Percentiles rank a stretch among this genome's conserved stretches.
phyloP scores from a whole-genome alignment of 805 yeast species.

The Saccharomycopsis olivae region DNA sequence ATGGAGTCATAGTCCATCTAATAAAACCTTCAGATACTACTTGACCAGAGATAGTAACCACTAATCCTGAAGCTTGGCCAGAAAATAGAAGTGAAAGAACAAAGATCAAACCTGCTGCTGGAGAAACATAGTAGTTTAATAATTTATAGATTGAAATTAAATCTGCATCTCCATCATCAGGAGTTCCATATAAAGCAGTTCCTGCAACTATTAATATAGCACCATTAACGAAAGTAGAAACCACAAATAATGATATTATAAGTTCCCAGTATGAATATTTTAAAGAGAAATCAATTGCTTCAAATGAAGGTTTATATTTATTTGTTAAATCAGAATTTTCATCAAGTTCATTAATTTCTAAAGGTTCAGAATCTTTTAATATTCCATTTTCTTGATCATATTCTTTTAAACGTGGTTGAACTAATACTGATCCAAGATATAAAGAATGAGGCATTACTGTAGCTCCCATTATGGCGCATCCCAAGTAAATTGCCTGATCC shows the following conservation, averaged over 20 bases:
- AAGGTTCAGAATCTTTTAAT: conserved; percentile 22
- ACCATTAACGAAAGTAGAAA: conserved; percentile 80
- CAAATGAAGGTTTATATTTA: conserved; percentile 57
- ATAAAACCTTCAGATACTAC: conserved; percentile 87
- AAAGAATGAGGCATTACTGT: conserved; percentile 91
- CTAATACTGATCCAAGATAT: conserved; percentile 77
- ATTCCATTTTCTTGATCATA: conserved; percentile 53
- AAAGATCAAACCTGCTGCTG: conserved; percentile 73
- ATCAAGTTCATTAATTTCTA: conserved; percentile 18
- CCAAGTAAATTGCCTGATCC: conserved; percentile 57
- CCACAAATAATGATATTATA: conserved; percentile 55
- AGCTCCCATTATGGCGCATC: conserved; percentile 82
- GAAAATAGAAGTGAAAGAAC: conserved; percentile 76
- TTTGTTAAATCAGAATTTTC: conserved; percentile 20
- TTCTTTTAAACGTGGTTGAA: conserved; percentile 73
- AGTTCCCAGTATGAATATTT: conserved; percentile 67
- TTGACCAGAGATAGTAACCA: conserved; percentile 89
- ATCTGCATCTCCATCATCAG: conserved; percentile 71
- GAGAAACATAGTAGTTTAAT: conserved; percentile 49
- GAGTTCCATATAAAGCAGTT: conserved; percentile 58
- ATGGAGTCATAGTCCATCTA: conserved; percentile 70
- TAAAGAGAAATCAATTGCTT: conserved; percentile 67
- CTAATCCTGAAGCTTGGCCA: conserved; percentile 88
- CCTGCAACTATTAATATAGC: conserved; percentile 80
- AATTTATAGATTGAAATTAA: conserved; percentile 65